These are phyloP conservation scores for Hypoxylon sp. DNA, from an alignment of 2,329 filamentous ascomycete genomes.

Conservation along the genomic window DNA sequence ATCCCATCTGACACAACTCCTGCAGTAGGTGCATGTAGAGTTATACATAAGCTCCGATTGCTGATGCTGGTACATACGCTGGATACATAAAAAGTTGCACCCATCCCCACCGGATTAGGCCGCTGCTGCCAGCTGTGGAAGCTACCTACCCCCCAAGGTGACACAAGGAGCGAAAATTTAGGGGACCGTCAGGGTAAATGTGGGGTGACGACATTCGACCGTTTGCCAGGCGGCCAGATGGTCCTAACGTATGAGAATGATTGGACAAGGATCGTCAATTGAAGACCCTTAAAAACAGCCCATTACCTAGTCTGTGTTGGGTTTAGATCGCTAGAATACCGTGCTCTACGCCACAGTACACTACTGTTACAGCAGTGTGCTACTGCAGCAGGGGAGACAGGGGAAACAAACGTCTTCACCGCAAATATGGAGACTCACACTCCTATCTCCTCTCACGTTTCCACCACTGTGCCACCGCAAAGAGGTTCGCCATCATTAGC, in stretches of 20 bases:
- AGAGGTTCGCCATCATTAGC: conserved; percentile 10
- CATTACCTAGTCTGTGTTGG: conserved; percentile 28
- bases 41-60: neutral
- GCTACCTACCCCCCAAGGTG: neutral
- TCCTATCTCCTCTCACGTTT: conserved; percentile 34
- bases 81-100: too few relatives aligned
- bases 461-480: conserved; percentile 20
- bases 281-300: conserved; percentile 28
- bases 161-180: conserved; percentile 10
- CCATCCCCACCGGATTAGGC: too few relatives aligned
- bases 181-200: conserved; percentile 16
- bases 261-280: conserved; percentile 41
- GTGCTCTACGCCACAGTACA: neutral
- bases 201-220: conserved; percentile 36
- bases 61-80: too few relatives aligned
- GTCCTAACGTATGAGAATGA: conserved; percentile 27
- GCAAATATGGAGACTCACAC: conserved; percentile 38
- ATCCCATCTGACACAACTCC: neutral
- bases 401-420: conserved; percentile 34
- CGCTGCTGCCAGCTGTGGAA: neutral
- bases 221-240: conserved; percentile 1
- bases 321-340: conserved; percentile 16
- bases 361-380: too few relatives aligned
- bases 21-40: neutral
- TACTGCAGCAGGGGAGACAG: conserved; percentile 22